Evolutionary conservation across 208 protist genomes (phyloP).

Genomic region (Novymonas esmeraldas): DNA sequence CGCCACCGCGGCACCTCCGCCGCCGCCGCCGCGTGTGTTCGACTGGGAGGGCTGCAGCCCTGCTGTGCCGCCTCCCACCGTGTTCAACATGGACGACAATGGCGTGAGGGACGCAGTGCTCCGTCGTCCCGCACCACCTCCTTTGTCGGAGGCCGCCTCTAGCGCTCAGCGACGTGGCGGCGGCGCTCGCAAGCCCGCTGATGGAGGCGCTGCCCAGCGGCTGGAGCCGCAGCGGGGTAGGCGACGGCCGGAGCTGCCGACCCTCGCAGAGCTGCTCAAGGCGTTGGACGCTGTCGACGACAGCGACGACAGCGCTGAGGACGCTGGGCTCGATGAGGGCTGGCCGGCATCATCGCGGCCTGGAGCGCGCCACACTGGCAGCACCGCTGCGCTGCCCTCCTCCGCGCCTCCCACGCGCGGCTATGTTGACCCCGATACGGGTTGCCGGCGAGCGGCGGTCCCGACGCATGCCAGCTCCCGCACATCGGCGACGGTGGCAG

Average conservation of each 20-base stretch:
- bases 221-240: background rate
- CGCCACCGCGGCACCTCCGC: background rate
- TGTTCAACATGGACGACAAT: background rate
- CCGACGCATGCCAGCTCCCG: no score
- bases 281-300: slow-evolving; percentile 14
- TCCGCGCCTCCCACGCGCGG: background rate
- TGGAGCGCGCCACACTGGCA: background rate
- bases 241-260: slow-evolving; percentile 15
- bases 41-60: background rate
- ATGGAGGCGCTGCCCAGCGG: no score
- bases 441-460: no score
- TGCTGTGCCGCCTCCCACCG: background rate
- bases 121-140: no score
- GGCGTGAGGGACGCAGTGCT: no score
- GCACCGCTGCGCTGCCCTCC: background rate
- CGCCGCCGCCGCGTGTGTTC: slow-evolving; percentile 14
- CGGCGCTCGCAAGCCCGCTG: no score
- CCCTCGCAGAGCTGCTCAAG: slow-evolving; percentile 26
- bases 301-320: background rate
- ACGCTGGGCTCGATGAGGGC: background rate
- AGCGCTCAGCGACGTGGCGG: no score
- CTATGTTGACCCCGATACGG: background rate
- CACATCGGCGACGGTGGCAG: background rate
- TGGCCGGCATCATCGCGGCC: background rate
- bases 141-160: no score